Base-by-base conservation (phyloP, 2,329 filamentous ascomycete genomes). In the Aspergillus sp. region DNA sequence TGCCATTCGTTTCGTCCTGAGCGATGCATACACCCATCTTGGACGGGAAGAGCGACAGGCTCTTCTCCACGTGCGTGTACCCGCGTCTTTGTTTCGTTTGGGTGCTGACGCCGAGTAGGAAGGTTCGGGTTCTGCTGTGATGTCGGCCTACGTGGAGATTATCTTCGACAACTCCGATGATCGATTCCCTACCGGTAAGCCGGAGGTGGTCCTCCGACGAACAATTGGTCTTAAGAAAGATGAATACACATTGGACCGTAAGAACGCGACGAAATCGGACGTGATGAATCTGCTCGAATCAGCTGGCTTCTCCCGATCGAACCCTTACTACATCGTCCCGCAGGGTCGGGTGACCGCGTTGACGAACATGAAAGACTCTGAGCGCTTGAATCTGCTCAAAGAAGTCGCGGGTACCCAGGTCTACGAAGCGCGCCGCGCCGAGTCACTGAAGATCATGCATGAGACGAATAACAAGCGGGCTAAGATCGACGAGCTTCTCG, bases 61-160 rank as follows among this genome's bases (percentile, higher is more conserved):
- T 25, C 83, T 99, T 32, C 83, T 99, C n/a, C 94, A 99, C 72
- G 79, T 82, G 74, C 38, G 77, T 60, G 23, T 23, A 2, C 1
- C n/a, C 10, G 17, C 14, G 42, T 17, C 25, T 6, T 13, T 31
- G 5, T 25, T 32, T 43, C 25, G 13, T 19, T 47, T 58, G 43
- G 16, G 47, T 44, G 51, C 65, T 76, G 50, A 78, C 64, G 51
- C 21, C 25, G 46, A 55, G 47, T 60, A 82, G 78, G 95, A 99
- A 80, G 95, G 95, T 38, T 96, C 94, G 3, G 95, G 94, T 32
- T 96, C 93, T 3, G 94, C 94, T 14, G 93, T 99, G 65, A 96
- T 97, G 90, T 96, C 92, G 45, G 95, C 94, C n/a, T 99, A 97
- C 65, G 95, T 99, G 54, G 94, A 99, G 75, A 90, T 99, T 65